Evolutionary conservation across 768 basidiomycete species (phyloP).

Genomic region (Tylopilus vinaceipallidus): DNA sequence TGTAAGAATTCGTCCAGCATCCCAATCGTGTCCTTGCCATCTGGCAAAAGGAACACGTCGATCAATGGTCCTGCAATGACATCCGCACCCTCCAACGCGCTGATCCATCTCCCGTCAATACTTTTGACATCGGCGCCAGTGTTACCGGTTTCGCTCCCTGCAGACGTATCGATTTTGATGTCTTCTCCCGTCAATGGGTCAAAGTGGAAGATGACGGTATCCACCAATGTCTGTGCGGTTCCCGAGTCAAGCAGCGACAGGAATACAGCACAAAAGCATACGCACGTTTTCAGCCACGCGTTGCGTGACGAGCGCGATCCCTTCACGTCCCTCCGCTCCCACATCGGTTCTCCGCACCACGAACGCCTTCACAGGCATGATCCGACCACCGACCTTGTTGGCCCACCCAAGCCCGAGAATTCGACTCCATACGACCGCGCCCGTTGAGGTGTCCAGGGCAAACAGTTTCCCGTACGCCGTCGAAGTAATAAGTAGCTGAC

Average conservation of each 20-base stretch:
- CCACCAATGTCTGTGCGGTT: conserved; percentile 50
- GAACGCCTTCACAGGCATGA: conserved; percentile 63
- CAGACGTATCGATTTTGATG: conserved; percentile 28
- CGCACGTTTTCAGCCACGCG: conserved; percentile 61
- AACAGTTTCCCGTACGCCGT: conserved; percentile 74
- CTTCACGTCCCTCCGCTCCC: conserved; percentile 36
- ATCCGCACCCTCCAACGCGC: conserved; percentile 56
- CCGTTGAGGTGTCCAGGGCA: conserved; percentile 78
- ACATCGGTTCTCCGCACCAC: conserved; percentile 35
- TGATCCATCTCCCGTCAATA: conserved; percentile 23
- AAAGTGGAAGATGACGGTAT: conserved; percentile 75
- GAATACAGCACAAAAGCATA: conserved; percentile 2
- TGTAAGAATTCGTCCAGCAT: conserved; percentile 77
- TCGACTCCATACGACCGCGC: conserved; percentile 76
- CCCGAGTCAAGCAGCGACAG: conserved; percentile 2
- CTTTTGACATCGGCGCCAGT: neutral
- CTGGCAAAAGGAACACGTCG: conserved; percentile 56
- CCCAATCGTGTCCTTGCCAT: conserved; percentile 49
- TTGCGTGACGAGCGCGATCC: conserved; percentile 63
- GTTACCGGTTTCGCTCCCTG: neutral
- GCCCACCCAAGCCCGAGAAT: conserved; percentile 75
- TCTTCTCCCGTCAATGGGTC: conserved; percentile 81
- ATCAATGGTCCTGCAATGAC: conserved; percentile 56
- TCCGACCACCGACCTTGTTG: conserved; percentile 48
- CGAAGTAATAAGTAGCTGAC: conserved; percentile 75